Conservation (phyloP, 345 rosid species). For the Eucalyptus victrix region DNA sequence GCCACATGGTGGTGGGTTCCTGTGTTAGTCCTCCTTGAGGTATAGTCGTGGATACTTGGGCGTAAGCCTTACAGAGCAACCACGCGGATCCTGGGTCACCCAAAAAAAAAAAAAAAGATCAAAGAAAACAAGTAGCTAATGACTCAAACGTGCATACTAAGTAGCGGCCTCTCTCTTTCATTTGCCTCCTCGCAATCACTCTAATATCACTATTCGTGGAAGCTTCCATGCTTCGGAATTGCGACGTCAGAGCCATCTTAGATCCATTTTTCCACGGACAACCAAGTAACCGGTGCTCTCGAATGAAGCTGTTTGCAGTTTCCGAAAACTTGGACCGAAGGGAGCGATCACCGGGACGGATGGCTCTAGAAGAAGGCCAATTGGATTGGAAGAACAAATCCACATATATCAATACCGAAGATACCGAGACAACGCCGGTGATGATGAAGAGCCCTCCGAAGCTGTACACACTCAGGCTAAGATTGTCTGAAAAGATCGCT, state of each 20-base stretch:
- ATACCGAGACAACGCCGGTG: constrained; percentile 13
- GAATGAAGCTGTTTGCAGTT: not conserved
- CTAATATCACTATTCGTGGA: fast-evolving
- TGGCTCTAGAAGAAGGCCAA: not conserved
- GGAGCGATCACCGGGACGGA: not conserved
- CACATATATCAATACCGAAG: not conserved
- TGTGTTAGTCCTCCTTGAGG: too few relatives aligned
- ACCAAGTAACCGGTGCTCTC: not conserved
- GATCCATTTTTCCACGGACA: not conserved
- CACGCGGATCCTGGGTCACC: too few relatives aligned
- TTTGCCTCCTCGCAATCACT: not conserved
- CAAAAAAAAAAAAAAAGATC: too few relatives aligned
- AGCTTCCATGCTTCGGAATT: not conserved
- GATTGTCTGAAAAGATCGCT: not conserved
- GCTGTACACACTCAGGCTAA: constrained; percentile 15
- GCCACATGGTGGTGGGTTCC: too few relatives aligned
- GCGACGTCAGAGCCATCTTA: not conserved
- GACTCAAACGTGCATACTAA: not conserved
- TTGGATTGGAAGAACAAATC: not conserved
- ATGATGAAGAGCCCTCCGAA: constrained; percentile 37
- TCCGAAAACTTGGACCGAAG: not conserved
- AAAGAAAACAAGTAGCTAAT: too few relatives aligned
- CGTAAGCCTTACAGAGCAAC: too few relatives aligned
- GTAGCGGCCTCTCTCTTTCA: not conserved
- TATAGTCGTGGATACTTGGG: too few relatives aligned